phyloP scores from a whole-genome alignment of 108 stramenopile species.

The Ochromonas danica region DNA sequence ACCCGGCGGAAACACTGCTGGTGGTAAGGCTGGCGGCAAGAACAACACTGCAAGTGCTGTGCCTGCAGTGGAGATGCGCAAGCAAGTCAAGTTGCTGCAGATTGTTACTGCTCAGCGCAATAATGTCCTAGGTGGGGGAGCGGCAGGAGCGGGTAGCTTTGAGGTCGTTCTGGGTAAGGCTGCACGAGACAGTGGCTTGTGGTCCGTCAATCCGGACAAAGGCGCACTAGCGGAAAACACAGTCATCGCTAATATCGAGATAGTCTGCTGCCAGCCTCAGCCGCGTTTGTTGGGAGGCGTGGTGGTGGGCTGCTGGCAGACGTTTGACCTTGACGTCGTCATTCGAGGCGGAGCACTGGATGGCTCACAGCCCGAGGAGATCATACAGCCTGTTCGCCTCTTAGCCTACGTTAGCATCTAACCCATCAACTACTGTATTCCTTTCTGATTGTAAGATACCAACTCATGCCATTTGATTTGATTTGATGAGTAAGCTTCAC shows the following conservation, averaged over 20 bases:
- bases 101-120: background rate
- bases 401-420: no score
- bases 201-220: background rate
- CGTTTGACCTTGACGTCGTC: background rate
- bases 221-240: background rate
- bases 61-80: background rate
- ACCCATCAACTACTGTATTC: no score
- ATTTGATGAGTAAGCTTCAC: no score
- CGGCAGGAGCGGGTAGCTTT: background rate
- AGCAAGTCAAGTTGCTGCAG: background rate
- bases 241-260: background rate
- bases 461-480: no score
- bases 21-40: background rate
- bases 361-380: conserved; percentile 1
- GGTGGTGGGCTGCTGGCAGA: conserved; percentile 10
- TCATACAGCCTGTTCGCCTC: background rate
- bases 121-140: background rate
- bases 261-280: background rate
- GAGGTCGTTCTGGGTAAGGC: background rate
- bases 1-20: background rate
- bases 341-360: conserved; percentile 25
- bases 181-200: background rate
- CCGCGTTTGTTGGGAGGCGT: conserved; percentile 10
- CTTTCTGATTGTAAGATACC: no score
- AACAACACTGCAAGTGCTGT: background rate